Evolutionary conservation across 495 filamentous ascomycete genomes (phyloP), one percentile per base, ranked within the genome.

Genomic region (Pyronema domesticum): DNA sequence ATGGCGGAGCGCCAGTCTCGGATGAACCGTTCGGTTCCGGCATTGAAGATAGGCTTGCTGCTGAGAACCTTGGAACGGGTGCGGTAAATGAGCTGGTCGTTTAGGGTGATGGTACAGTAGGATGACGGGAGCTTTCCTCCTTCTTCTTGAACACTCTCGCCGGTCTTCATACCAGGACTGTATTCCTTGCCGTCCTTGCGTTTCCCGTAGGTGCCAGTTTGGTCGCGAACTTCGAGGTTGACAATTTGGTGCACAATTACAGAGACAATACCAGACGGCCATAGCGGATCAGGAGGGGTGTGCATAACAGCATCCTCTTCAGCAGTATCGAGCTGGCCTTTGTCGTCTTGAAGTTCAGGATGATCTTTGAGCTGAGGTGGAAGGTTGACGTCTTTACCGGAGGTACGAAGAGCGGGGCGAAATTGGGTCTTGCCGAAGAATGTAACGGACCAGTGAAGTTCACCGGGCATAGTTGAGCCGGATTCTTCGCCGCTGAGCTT

Each of bases 21-120:
- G n/a, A 95, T 74, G 60, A 96, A 96, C 2, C 85, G 76, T 64
- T 96, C 89, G 6, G 88, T 94, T 37, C 89, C 89, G 11, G 89
- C 89, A 60, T 95, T 94, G 72, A 94, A 96, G 58, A 95, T 95
- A 8, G 89, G 89, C 68, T 89, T 88, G 45, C 83, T 89, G 58
- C 84, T 93, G 10, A 94, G 80, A 23, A 85, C 87, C 70, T 96
- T 95, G 17, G 83, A 73, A 59, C 89, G 80, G 34, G 89, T 96
- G 57, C 86, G 83, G 70, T 95, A 96, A 48, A 89, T 54, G 63
- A 95, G 68, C 68, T 93, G 79, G 64, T 96, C 89, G 61, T 95
- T 95, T 63, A 83, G 73, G 18, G 87, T 68, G 52, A 96, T 86
- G 33, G 86, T 94, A 70, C 89, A 95, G 68, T 96, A 96, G 50